Base-by-base conservation (phyloP, 1,284 basidiomycete species). In the Cystobasidium sp. region DNA sequence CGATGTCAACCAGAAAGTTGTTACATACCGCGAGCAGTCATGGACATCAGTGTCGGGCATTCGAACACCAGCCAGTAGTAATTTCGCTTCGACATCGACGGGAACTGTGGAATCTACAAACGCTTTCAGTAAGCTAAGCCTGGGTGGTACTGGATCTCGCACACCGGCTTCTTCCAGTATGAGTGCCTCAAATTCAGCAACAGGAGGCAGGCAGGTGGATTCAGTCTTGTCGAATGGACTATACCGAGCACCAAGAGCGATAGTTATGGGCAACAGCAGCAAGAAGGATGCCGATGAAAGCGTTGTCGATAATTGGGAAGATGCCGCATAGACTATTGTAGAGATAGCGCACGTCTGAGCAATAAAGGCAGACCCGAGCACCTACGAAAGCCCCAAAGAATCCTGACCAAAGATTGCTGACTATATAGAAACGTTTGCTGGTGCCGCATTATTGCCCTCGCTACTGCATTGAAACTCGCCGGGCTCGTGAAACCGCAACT, bases 241-340 rank as follows among this genome's bases (percentile, higher is more conserved):
- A 20, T 37, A 66, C 66, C 43, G 70, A 12, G 51, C 70, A 3
- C 70, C 70, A 41, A 22, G 46, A 8, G 62, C 62, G 16, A 46
- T 68, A 41, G 44, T 73, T 20, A 52, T 73, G 31, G 64, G 44
- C 14, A 58, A 49, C 37, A 49, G 41, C 22, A 59, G 52, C 31
- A 65, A 62, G 41, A 24, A 46, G 16, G 44, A 44, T 20, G 20
- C 61, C 10, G 51, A 66, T 7, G 64, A 66, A 18, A 56, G 55
- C 22, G 63, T 73, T 39, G 63, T 59, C 18, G 70, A 73, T 43
- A 73, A 59, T 65, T 73, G 70, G 70, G 70, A 73, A 51, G 70
- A 73, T 49, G 58, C 14, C 16, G 44, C 52, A 20, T 68, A 56
- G 47, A 52, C n/a, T 7, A 22, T 16, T 39, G 12, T 49, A 49